A percentile compares a stretch with the other conserved stretches of the same genome.
These are phyloP conservation scores for Sarocladium brachiariae DNA, from an alignment of 2,329 filamentous ascomycete species.

Conservation along the genomic window DNA sequence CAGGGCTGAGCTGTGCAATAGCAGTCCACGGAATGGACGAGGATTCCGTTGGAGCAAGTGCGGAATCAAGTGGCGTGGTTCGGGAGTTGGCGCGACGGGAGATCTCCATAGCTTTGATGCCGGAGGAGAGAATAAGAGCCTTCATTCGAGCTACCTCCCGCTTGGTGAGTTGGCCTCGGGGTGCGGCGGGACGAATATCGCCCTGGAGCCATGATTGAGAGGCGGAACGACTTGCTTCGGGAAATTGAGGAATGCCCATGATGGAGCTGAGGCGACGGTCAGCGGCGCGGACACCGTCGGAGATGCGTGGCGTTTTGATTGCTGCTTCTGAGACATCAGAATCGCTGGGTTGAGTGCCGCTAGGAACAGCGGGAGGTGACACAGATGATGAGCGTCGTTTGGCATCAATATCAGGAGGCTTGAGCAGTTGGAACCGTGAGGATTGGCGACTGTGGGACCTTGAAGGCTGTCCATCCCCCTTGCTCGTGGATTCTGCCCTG, in stretches of 20 bases:
- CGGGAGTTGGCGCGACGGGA: slow-evolving; percentile 53
- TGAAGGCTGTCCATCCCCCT: neutral
- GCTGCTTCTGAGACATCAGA: slow-evolving; percentile 34
- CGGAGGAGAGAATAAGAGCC: slow-evolving; percentile 71
- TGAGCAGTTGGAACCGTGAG: slow-evolving; percentile 39
- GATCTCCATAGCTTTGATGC: slow-evolving; percentile 85
- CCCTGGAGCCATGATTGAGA: neutral
- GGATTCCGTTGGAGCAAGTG: neutral
- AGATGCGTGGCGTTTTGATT: slow-evolving; percentile 22
- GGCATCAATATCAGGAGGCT: slow-evolving; percentile 42
- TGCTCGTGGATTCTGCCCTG: slow-evolving; percentile 2
- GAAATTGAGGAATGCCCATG: slow-evolving; percentile 20
- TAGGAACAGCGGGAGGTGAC: slow-evolving; percentile 14
- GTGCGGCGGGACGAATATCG: slow-evolving; percentile 19
- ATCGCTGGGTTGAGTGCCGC: slow-evolving; percentile 14
- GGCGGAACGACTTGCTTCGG: slow-evolving; percentile 12
- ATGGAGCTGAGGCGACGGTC: slow-evolving; percentile 30
- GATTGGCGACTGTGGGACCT: slow-evolving; percentile 30
- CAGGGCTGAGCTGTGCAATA: slow-evolving; percentile 34
- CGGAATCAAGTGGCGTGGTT: slow-evolving; percentile 27
- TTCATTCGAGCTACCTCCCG: slow-evolving; percentile 76
- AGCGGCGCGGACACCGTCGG: slow-evolving; percentile 23
- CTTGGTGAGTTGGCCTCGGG: slow-evolving; percentile 41
- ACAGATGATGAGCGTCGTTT: slow-evolving; percentile 32
- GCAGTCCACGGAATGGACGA: slow-evolving; percentile 31